Conservation (phyloP, 305 asterid genomes). For the Rubia tinctorum region DNA sequence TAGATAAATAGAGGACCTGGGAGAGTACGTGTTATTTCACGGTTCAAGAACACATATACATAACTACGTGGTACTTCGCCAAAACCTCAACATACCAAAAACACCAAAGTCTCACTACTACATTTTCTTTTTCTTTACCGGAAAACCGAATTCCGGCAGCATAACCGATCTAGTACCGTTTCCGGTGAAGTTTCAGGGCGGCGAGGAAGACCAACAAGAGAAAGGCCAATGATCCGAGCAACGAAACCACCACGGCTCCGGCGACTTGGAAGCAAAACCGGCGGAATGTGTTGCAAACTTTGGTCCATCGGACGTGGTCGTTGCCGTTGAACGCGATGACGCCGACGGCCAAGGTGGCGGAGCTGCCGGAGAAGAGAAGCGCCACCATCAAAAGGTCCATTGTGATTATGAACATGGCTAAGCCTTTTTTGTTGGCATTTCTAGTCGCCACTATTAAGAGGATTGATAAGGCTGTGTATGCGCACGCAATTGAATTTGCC, state of each 20-base stretch:
- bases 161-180: conserved; percentile 10
- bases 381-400: conserved; percentile 64
- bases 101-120: too few relatives aligned
- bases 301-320: conserved; percentile 59
- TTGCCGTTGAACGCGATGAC: conserved; percentile 66
- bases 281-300: conserved; percentile 52
- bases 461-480: conserved; percentile 52
- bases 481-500: conserved; percentile 70
- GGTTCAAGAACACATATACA: too few relatives aligned
- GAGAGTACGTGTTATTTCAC: too few relatives aligned
- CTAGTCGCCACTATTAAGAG: conserved; percentile 37
- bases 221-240: conserved; percentile 33
- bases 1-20: too few relatives aligned
- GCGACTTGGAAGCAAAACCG: conserved; percentile 53
- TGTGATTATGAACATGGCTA: conserved; percentile 22
- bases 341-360: conserved; percentile 62
- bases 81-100: too few relatives aligned
- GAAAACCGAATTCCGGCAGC: background rate
- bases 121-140: too few relatives aligned
- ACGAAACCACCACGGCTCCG: conserved; percentile 45
- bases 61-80: too few relatives aligned
- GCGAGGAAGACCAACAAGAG: conserved; percentile 51
- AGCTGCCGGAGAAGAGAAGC: conserved; percentile 57
- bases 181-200: conserved; percentile 45
- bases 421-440: conserved; percentile 28